Conservation (phyloP, 73 alveolate species). For the Stentor coeruleus region DNA sequence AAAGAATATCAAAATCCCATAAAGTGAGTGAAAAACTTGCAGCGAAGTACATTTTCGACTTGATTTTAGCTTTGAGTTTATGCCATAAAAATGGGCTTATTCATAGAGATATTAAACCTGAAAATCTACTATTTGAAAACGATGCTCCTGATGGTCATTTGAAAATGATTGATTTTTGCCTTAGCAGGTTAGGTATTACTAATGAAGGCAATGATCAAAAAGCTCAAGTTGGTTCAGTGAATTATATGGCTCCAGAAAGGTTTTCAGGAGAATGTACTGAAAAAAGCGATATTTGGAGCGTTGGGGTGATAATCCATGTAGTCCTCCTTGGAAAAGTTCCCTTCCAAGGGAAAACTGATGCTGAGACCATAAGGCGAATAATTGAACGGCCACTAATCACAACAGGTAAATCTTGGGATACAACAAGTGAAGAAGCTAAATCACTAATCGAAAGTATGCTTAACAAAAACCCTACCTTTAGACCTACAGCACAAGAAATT, state of each 20-base stretch:
- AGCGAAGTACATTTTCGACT: conserved; percentile 16
- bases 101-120: conserved; percentile 51
- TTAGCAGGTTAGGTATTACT: not conserved
- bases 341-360: not conserved
- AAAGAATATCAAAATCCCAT: conserved; percentile 24
- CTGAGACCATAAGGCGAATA: not conserved
- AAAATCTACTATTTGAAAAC: conserved; percentile 28
- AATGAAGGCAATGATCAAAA: no score
- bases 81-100: conserved; percentile 30
- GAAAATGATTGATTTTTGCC: not conserved
- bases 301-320: not conserved
- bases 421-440: conserved; percentile 65
- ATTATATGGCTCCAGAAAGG: not conserved
- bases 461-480: not conserved
- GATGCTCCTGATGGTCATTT: not conserved
- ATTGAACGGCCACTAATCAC: not conserved
- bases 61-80: conserved; percentile 26
- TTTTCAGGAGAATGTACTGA: not conserved
- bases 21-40: conserved; percentile 21
- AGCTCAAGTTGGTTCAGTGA: not conserved
- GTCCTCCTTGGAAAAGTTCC: conserved; percentile 4
- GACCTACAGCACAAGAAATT: conserved; percentile 17
- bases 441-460: conserved; percentile 47
- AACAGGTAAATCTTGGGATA: conserved; percentile 30
- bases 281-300: conserved; percentile 9